Conservation (phyloP, 1,284 basidiomycete genomes). For the Papiliotrema terrestris region DNA sequence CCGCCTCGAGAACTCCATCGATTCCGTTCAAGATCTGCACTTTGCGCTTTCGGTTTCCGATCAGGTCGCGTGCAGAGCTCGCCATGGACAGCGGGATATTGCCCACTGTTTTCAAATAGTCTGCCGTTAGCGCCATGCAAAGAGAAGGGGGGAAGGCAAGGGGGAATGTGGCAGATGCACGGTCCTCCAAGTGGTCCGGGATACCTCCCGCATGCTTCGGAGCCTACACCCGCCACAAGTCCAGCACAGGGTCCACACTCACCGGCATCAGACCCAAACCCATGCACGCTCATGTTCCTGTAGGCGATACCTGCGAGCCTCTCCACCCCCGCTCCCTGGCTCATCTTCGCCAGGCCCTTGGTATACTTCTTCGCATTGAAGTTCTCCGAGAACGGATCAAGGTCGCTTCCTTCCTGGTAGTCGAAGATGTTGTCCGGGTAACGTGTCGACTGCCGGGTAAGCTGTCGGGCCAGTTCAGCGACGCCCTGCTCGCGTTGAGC, state of each 20-base stretch:
- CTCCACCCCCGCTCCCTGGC: conserved; percentile 35
- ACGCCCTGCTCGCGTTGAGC: conserved; percentile 18
- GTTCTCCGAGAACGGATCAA: conserved; percentile 50
- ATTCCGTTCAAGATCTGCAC: conserved; percentile 54
- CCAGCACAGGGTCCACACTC: too few relatives aligned
- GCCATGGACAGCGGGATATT: conserved; percentile 48
- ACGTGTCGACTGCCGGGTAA: conserved; percentile 28
- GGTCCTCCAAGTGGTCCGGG: too few relatives aligned
- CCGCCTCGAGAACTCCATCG: conserved; percentile 50
- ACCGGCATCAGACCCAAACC: conserved; percentile 50
- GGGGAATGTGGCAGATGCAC: too few relatives aligned
- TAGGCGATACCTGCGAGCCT: conserved; percentile 52
- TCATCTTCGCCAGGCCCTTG: conserved; percentile 35
- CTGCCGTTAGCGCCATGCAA: conserved; percentile 12
- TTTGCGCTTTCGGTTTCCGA: conserved; percentile 45
- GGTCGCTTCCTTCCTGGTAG: conserved; percentile 37
- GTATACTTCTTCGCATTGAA: conserved; percentile 51
- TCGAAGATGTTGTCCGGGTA: conserved; percentile 24
- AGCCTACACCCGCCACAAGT: too few relatives aligned
- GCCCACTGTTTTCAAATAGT: conserved; percentile 54
- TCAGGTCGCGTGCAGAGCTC: conserved; percentile 39
- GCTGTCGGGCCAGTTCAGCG: conserved; percentile 28
- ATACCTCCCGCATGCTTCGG: too few relatives aligned
- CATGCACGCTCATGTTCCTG: conserved; percentile 51
- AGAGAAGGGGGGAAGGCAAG: too few relatives aligned